phyloP scores from a whole-genome alignment of 371 early-diverging fungal species.

The Actinomortierella ambigua region DNA sequence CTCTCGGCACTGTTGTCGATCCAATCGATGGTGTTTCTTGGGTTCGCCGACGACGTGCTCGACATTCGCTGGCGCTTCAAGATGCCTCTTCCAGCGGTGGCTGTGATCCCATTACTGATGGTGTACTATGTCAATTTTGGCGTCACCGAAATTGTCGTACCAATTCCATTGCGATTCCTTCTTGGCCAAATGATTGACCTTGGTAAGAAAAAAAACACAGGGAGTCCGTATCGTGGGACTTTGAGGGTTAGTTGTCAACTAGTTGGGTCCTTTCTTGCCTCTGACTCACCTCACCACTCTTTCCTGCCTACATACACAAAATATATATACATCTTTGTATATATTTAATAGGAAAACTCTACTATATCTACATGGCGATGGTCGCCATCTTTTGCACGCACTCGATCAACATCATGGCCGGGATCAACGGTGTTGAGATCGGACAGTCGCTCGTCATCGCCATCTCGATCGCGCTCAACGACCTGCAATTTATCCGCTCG shows the following conservation, averaged over 20 bases:
- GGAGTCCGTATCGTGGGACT: background rate
- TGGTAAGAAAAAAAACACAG: conserved; percentile 52
- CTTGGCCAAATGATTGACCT: conserved; percentile 81
- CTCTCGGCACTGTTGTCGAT: conserved; percentile 88
- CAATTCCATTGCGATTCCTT: conserved; percentile 75
- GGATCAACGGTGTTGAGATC: conserved; percentile 98
- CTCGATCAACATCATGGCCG: conserved; percentile 98
- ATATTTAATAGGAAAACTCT: conserved; percentile 74
- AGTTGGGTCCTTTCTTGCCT: no score
- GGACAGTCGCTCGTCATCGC: conserved; percentile 93
- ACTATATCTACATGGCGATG: conserved; percentile 92
- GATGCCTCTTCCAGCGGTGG: conserved; percentile 92
- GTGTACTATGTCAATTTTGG: conserved; percentile 93
- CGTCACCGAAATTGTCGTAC: conserved; percentile 87
- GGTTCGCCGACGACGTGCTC: conserved; percentile 98
- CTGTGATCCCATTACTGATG: conserved; percentile 91
- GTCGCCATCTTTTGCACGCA: conserved; percentile 95
- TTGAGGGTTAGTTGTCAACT: no score
- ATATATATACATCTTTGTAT: background rate
- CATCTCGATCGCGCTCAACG: conserved; percentile 81
- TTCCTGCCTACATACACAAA: background rate
- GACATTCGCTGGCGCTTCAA: conserved; percentile 97
- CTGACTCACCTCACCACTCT: no score
- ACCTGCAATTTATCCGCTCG: conserved; percentile 66
- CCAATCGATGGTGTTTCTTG: conserved; percentile 94